These are phyloP conservation scores for Pleurotus tuoliensis DNA, from an alignment of 768 basidiomycete species.

Conservation along the genomic window DNA sequence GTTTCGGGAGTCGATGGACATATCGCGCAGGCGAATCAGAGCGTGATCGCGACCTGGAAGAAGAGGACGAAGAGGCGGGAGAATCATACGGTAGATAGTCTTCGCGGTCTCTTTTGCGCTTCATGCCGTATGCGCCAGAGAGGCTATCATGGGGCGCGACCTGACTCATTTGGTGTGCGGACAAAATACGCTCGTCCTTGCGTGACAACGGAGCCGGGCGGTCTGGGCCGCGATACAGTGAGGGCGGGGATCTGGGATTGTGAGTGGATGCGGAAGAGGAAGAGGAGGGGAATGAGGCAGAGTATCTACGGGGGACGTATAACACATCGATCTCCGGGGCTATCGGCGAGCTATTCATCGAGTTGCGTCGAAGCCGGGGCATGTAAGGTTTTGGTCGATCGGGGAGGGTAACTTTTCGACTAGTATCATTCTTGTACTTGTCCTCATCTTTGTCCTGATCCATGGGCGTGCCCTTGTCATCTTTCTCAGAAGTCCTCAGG, in stretches of 20 bases:
- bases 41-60: neutral
- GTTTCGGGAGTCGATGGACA: neutral
- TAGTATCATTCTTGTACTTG: too few relatives aligned
- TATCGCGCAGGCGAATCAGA: neutral
- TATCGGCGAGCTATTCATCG: too few relatives aligned
- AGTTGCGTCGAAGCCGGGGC: too few relatives aligned
- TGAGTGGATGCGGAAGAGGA: neutral
- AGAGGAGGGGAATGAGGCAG: neutral
- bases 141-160: neutral
- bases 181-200: too few relatives aligned
- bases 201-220: neutral
- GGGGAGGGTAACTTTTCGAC: too few relatives aligned
- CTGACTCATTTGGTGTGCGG: too few relatives aligned
- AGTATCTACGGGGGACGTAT: neutral
- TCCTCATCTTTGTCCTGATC: too few relatives aligned
- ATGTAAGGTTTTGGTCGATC: too few relatives aligned
- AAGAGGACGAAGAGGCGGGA: neutral
- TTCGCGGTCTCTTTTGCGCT: neutral
- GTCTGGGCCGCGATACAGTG: neutral
- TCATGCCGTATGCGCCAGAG: neutral
- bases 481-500: too few relatives aligned
- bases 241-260: neutral
- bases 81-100: neutral
- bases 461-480: too few relatives aligned
- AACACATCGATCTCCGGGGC: too few relatives aligned